Percentiles rank a stretch among this genome's conserved stretches.
These are phyloP conservation scores for Stenogyne calaminthoides DNA, from an alignment of 305 asterid genomes.

Conservation along the genomic window DNA sequence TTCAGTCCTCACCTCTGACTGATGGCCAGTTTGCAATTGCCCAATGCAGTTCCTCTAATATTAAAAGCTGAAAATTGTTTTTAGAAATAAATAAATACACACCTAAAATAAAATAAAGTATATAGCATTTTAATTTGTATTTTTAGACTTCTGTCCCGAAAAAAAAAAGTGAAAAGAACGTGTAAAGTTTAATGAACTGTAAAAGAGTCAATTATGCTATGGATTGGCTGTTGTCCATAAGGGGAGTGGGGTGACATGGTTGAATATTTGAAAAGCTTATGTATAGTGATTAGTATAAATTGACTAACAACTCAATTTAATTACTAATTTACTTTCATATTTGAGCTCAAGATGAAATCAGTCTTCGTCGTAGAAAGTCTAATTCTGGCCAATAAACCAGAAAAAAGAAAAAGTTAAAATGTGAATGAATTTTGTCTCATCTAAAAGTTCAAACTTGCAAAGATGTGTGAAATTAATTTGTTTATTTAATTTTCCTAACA, in stretches of 20 bases:
- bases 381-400: background rate
- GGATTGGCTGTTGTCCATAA: conserved; percentile 28
- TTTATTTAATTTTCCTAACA: too few species aligned
- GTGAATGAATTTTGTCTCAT: too few species aligned
- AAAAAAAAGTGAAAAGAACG: background rate
- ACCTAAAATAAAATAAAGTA: background rate
- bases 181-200: background rate
- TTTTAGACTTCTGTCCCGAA: background rate
- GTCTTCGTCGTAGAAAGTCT: background rate
- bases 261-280: conserved; percentile 23
- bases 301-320: conserved; percentile 11
- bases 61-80: background rate
- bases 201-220: background rate
- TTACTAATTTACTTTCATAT: background rate
- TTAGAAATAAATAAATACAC: background rate
- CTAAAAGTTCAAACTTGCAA: too few species aligned
- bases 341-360: background rate
- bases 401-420: too few species aligned
- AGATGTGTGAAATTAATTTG: too few species aligned
- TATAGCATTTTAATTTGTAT: background rate
- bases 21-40: background rate
- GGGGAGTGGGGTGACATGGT: conserved; percentile 18
- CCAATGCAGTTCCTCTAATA: background rate
- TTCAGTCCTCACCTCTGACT: background rate
- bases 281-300: background rate